phyloP scores from a whole-genome alignment of 2,329 filamentous ascomycete genomes.

The Cladosporium sp. region DNA sequence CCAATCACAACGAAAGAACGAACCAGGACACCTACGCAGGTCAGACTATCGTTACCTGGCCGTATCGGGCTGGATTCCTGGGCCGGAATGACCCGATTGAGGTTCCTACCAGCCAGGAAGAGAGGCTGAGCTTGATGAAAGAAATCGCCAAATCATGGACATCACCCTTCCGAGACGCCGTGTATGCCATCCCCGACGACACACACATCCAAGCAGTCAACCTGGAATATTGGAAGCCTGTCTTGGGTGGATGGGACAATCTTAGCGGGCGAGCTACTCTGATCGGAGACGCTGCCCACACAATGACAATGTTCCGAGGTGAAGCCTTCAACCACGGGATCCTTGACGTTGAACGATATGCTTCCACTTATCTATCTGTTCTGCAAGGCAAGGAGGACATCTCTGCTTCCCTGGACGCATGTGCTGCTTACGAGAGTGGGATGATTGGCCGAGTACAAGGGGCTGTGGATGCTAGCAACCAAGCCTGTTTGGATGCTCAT shows the following conservation, averaged over 20 bases:
- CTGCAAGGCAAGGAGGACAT: neutral
- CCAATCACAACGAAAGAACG: slow-evolving; percentile 32
- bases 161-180: slow-evolving; percentile 14
- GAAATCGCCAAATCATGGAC: slow-evolving; percentile 13
- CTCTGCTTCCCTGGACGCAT: slow-evolving; percentile 5
- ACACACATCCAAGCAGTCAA: slow-evolving; percentile 14
- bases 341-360: slow-evolving; percentile 13
- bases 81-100: slow-evolving; percentile 26
- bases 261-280: neutral
- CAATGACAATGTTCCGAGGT: slow-evolving; percentile 20
- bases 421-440: slow-evolving; percentile 14
- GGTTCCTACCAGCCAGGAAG: slow-evolving; percentile 37
- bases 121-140: slow-evolving; percentile 16
- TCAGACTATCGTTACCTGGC: slow-evolving; percentile 42
- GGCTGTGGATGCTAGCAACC: slow-evolving; percentile 19
- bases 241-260: slow-evolving; percentile 12
- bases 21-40: slow-evolving; percentile 7
- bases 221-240: slow-evolving; percentile 13
- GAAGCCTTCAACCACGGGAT: slow-evolving; percentile 21
- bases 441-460: slow-evolving; percentile 15
- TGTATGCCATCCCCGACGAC: slow-evolving; percentile 13
- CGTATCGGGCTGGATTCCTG: slow-evolving; percentile 28
- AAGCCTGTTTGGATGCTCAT: slow-evolving; percentile 22
- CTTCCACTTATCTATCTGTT: neutral
- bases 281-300: slow-evolving; percentile 7